Evolutionary conservation across 768 basidiomycete genomes (phyloP).

Genomic region (Gloeostereum incarnatum): DNA sequence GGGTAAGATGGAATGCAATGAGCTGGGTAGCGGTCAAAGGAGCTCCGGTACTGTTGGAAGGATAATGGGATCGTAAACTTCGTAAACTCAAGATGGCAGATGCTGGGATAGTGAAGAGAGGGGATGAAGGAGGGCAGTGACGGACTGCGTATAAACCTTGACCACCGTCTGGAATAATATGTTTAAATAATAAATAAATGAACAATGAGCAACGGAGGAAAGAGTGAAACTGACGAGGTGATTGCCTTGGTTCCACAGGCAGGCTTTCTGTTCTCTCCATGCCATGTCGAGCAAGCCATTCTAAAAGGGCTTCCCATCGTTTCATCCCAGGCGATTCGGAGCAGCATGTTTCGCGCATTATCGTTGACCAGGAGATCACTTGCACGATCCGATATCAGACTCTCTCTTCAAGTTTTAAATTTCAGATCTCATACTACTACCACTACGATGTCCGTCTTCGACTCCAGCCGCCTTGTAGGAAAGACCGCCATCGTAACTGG

Average conservation of each 20-base stretch:
- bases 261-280: conserved; percentile 34
- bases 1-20: conserved; percentile 70
- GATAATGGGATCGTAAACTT: conserved; percentile 58
- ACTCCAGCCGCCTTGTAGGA: conserved; percentile 66
- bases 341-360: conserved; percentile 7
- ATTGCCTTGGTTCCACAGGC: conserved; percentile 40
- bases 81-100: conserved; percentile 61
- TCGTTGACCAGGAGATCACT: conserved; percentile 1
- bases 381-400: neutral
- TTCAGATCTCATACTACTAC: neutral
- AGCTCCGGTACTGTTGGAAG: conserved; percentile 19
- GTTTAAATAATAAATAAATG: conserved; percentile 3
- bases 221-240: conserved; percentile 33
- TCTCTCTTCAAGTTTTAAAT: neutral
- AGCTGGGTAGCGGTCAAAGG: conserved; percentile 60
- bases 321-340: conserved; percentile 10
- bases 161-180: conserved; percentile 40
- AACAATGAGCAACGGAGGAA: conserved; percentile 3
- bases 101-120: conserved; percentile 64
- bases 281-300: conserved; percentile 43
- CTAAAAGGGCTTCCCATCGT: conserved; percentile 37
- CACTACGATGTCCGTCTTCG: conserved; percentile 69
- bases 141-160: conserved; percentile 50
- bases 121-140: conserved; percentile 35
- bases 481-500: conserved; percentile 88